Evolutionary conservation across 352 stramenopile genomes (phyloP).

Genomic region (Globisporangium heterothallicum): DNA sequence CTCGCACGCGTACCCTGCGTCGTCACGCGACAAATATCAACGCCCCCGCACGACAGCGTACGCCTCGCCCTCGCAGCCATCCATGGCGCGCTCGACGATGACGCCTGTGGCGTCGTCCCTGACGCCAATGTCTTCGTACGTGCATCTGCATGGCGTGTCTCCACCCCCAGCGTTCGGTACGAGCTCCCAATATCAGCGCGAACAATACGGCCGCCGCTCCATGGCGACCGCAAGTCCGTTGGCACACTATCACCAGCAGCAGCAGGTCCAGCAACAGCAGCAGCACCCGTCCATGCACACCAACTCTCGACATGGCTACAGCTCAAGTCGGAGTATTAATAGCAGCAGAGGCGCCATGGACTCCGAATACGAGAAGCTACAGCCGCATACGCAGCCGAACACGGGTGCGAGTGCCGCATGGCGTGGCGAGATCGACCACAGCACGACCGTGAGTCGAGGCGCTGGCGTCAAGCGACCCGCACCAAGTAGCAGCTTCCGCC

Average conservation of each 20-base stretch:
- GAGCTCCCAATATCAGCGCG: neutral
- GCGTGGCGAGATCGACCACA: conserved; percentile 9
- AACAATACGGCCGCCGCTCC: neutral
- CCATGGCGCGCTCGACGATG: neutral
- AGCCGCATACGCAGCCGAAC: neutral
- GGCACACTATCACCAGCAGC: neutral
- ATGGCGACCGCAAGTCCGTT: neutral
- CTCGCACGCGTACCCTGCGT: conserved; percentile 8
- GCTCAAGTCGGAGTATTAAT: too few relatives aligned
- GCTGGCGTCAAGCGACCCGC: conserved; percentile 7
- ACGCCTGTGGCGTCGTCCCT: neutral
- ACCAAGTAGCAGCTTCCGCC: neutral
- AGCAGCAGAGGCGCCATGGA: too few relatives aligned
- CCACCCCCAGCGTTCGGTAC: too few relatives aligned
- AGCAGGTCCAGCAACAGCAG: neutral
- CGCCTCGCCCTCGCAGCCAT: neutral
- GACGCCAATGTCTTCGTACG: neutral
- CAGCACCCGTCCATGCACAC: neutral
- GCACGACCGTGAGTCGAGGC: neutral
- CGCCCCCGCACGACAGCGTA: too few relatives aligned
- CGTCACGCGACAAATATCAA: conserved; percentile 14
- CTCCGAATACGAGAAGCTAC: conserved; percentile 8
- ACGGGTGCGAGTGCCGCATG: conserved; percentile 3
- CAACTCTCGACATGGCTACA: too few relatives aligned
- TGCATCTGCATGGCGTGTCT: too few relatives aligned